These are phyloP conservation scores for Phanerodontia chrysosporium DNA, from an alignment of 768 basidiomycete species.

Conservation along the genomic window DNA sequence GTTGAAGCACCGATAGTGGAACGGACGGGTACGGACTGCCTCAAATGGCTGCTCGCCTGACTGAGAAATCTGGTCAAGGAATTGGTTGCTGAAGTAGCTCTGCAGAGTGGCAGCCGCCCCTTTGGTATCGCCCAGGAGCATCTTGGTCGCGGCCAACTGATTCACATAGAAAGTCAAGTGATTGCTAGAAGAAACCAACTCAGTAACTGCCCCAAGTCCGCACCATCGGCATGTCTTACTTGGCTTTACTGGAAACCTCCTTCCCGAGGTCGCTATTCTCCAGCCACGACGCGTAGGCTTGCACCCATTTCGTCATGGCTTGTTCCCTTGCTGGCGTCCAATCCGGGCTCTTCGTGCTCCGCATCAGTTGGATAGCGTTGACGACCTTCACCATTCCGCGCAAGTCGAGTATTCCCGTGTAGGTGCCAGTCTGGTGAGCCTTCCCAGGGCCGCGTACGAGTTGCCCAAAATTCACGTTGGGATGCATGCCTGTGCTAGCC, in stretches of 20 bases:
- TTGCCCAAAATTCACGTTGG: slow-evolving; percentile 53
- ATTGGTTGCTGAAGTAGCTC: slow-evolving; percentile 38
- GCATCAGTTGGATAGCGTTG: slow-evolving; percentile 42
- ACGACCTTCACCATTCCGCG: slow-evolving; percentile 46
- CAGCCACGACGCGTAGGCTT: slow-evolving; percentile 43
- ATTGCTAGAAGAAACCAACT: slow-evolving; percentile 36
- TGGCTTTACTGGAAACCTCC: slow-evolving; percentile 37
- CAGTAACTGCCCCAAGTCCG: not conserved
- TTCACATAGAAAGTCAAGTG: slow-evolving; percentile 47
- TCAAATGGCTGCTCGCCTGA: slow-evolving; percentile 59
- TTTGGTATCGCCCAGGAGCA: slow-evolving; percentile 35
- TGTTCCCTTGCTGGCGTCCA: slow-evolving; percentile 39
- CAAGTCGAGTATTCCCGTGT: slow-evolving; percentile 52
- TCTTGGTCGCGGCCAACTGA: slow-evolving; percentile 40
- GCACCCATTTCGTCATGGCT: slow-evolving; percentile 41
- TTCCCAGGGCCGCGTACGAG: slow-evolving; percentile 47
- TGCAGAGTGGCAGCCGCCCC: slow-evolving; percentile 37
- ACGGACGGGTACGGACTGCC: slow-evolving; percentile 48
- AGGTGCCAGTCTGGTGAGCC: slow-evolving; percentile 39
- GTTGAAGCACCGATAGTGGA: slow-evolving; percentile 57
- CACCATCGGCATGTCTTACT: slow-evolving; percentile 33
- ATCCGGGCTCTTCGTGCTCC: slow-evolving; percentile 30
- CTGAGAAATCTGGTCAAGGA: slow-evolving; percentile 43
- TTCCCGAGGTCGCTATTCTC: slow-evolving; percentile 38
- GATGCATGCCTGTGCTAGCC: slow-evolving; percentile 42